Percentiles rank a stretch among this genome's conserved stretches.
phyloP scores from a whole-genome alignment of 2,329 filamentous ascomycete genomes.

The Fusarium pininemorale region DNA sequence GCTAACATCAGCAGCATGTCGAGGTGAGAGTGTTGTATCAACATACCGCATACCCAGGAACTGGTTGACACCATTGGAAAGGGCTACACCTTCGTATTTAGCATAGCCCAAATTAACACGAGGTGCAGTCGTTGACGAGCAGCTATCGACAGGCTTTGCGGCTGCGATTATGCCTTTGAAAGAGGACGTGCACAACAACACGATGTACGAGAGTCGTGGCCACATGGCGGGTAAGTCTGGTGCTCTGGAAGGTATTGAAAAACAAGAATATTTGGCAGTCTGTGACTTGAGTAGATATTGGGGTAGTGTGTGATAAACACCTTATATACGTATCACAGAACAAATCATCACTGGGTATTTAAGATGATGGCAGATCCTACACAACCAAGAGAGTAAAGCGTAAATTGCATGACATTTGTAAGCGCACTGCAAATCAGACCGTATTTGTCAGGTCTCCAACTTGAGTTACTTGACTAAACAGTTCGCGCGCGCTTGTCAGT shows the following conservation, averaged over 20 bases:
- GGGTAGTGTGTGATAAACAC: too few species aligned
- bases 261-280: neutral
- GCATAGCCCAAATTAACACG: neutral
- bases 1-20: neutral
- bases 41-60: neutral
- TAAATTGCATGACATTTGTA: neutral
- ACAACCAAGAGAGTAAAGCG: neutral
- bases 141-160: neutral
- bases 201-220: neutral
- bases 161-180: neutral
- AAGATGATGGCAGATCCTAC: neutral
- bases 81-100: neutral
- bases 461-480: neutral
- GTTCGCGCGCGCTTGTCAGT: neutral
- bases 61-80: neutral
- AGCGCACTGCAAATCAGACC: neutral
- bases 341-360: rapidly evolving
- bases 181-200: neutral
- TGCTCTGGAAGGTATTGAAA: neutral
- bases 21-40: neutral
- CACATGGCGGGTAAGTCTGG: neutral
- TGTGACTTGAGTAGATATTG: neutral
- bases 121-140: neutral
- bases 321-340: neutral
- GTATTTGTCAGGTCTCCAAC: neutral